These are phyloP conservation scores for Hymenoscyphus infarciens DNA, from an alignment of 2,329 filamentous ascomycete species.

Conservation along the genomic window DNA sequence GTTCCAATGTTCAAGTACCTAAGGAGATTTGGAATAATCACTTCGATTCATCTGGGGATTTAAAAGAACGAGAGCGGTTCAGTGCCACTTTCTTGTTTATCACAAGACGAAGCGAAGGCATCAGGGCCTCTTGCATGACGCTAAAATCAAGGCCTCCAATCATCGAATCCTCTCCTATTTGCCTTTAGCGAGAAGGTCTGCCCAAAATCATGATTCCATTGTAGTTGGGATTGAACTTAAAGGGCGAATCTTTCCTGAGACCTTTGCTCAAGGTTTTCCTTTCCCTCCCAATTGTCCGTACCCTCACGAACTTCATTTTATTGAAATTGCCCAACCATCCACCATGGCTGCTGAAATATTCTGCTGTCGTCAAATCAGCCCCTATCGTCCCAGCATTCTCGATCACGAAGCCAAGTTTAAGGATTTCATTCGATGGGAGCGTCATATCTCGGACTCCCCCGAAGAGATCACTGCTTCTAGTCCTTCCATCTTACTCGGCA, in stretches of 20 bases:
- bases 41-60: too few relatives aligned
- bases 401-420: slow-evolving; percentile 6
- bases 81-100: neutral
- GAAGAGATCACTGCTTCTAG: neutral
- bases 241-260: neutral
- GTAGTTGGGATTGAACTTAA: neutral
- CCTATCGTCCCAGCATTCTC: neutral
- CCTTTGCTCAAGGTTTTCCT: neutral
- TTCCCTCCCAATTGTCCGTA: neutral
- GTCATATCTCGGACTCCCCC: neutral
- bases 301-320: neutral
- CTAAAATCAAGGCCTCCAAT: slow-evolving; percentile 2
- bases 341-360: slow-evolving; percentile 2
- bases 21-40: too few relatives aligned
- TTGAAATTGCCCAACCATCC: neutral
- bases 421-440: neutral
- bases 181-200: neutral
- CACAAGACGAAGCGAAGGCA: neutral
- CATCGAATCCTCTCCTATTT: too few relatives aligned
- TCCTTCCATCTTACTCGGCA: neutral
- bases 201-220: neutral
- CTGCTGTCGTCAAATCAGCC: neutral
- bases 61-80: too few relatives aligned
- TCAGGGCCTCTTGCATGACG: neutral
- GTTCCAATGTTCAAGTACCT: neutral